These are phyloP conservation scores for Copromyces sp. DNA, from an alignment of 495 filamentous ascomycete genomes.

Conservation along the genomic window DNA sequence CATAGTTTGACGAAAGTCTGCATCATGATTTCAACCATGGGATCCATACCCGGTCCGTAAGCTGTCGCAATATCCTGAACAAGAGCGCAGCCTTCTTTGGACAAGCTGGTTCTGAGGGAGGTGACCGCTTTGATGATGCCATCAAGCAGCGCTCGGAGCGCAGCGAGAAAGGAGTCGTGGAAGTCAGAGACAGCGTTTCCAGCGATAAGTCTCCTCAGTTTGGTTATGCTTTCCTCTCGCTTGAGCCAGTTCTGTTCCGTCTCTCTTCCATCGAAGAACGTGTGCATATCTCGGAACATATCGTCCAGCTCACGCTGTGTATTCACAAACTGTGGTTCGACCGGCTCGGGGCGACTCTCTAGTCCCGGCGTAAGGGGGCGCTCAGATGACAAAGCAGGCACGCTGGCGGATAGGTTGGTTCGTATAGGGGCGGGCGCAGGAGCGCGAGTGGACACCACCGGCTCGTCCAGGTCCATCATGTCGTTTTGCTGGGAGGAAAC, in stretches of 20 bases:
- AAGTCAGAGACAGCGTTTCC: constrained; percentile 81
- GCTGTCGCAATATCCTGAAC: constrained; percentile 76
- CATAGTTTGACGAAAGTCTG: constrained; percentile 84
- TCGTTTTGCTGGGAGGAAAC: constrained; percentile 31
- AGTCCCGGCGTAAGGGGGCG: constrained; percentile 39
- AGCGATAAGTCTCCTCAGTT: constrained; percentile 63
- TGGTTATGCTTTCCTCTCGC: constrained; percentile 67
- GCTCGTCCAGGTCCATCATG: constrained; percentile 27
- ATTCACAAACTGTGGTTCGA: constrained; percentile 73
- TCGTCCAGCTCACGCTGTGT: constrained; percentile 79
- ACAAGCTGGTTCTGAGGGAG: constrained; percentile 82
- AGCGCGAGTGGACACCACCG: constrained; percentile 17
- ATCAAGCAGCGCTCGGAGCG: constrained; percentile 67
- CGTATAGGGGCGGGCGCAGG: constrained; percentile 25
- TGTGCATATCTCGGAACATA: constrained; percentile 66
- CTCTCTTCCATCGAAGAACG: constrained; percentile 79
- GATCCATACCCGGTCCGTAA: constrained; percentile 68
- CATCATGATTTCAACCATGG: constrained; percentile 83
- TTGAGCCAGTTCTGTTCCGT: constrained; percentile 83
- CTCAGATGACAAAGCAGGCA: constrained; percentile 38
- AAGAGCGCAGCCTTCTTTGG: constrained; percentile 70
- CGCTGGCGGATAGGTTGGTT: constrained; percentile 37
- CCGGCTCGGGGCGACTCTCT: constrained; percentile 49
- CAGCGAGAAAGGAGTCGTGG: constrained; percentile 52
- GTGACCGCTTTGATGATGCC: constrained; percentile 81